Evolutionary conservation across 768 basidiomycete genomes (phyloP).

Genomic region (Mycena haematopus): DNA sequence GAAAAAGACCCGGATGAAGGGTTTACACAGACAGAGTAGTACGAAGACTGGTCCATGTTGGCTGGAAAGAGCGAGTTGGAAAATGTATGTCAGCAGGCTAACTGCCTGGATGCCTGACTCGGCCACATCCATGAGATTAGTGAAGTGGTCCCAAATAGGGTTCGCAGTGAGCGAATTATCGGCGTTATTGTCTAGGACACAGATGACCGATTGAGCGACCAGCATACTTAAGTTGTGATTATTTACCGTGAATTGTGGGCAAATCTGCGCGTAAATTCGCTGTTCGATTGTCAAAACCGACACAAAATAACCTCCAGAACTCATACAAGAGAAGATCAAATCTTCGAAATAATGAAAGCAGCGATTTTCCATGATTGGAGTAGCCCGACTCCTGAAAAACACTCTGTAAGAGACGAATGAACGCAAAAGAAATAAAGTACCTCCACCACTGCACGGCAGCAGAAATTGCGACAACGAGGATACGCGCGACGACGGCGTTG

Average conservation of each 20-base stretch:
- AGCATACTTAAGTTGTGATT: background rate
- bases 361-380: slow-evolving; percentile 26
- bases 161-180: slow-evolving; percentile 14
- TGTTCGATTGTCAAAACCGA: slow-evolving; percentile 27
- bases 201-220: background rate
- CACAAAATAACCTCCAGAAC: background rate
- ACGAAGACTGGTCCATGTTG: slow-evolving; percentile 43
- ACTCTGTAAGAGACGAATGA: background rate
- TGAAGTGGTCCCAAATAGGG: slow-evolving; percentile 30
- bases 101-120: slow-evolving; percentile 30
- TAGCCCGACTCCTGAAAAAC: background rate
- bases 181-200: slow-evolving; percentile 12
- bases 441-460: slow-evolving; percentile 19
- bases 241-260: slow-evolving; percentile 24
- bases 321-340: slow-evolving; percentile 34
- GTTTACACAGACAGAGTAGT: slow-evolving; percentile 41
- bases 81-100: slow-evolving; percentile 41
- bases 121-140: slow-evolving; percentile 32
- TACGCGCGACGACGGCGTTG: slow-evolving; percentile 18
- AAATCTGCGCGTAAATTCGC: slow-evolving; percentile 26
- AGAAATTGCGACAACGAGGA: slow-evolving; percentile 20
- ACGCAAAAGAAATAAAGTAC: slow-evolving; percentile 1
- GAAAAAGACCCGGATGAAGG: slow-evolving; percentile 34
- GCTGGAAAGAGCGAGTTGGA: slow-evolving; percentile 36
- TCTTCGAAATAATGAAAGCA: slow-evolving; percentile 37